These are phyloP conservation scores for Puccinia horiana DNA, from an alignment of 1,284 basidiomycete species.

Conservation along the genomic window DNA sequence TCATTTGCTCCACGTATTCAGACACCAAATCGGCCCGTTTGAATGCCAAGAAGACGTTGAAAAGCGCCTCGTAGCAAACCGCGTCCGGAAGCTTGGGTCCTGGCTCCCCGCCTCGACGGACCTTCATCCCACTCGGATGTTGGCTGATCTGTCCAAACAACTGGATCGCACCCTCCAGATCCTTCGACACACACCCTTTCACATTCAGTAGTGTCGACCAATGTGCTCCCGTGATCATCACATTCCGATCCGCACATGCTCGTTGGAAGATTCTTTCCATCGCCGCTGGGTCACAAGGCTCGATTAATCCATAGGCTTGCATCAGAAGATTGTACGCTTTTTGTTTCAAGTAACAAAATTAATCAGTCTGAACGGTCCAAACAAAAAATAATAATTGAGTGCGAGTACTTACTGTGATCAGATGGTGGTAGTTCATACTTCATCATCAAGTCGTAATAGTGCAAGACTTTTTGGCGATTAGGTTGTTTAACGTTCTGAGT, in stretches of 20 bases:
- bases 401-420: conserved; percentile 81
- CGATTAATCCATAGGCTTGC: conserved; percentile 83
- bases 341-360: not conserved
- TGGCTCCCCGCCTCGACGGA: conserved; percentile 51
- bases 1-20: conserved; percentile 69
- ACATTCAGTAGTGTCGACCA: conserved; percentile 91
- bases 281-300: conserved; percentile 73
- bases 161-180: conserved; percentile 74
- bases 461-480: conserved; percentile 73
- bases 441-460: conserved; percentile 74
- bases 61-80: conserved; percentile 83
- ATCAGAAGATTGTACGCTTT: conserved; percentile 68
- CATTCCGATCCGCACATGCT: conserved; percentile 64
- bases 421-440: conserved; percentile 71
- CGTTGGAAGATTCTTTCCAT: conserved; percentile 75
- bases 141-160: conserved; percentile 74
- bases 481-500: conserved; percentile 74
- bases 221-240: conserved; percentile 77
- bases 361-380: not conserved
- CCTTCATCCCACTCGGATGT: conserved; percentile 2
- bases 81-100: conserved; percentile 68
- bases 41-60: conserved; percentile 81
- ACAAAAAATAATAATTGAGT: not conserved
- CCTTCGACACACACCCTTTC: conserved; percentile 76
- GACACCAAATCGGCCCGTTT: conserved; percentile 78